A percentile compares a stretch with the other conserved stretches of the same genome.
phyloP scores from a whole-genome alignment of 192 early-diverging fungal genomes.

The Powellomyces hirtus region DNA sequence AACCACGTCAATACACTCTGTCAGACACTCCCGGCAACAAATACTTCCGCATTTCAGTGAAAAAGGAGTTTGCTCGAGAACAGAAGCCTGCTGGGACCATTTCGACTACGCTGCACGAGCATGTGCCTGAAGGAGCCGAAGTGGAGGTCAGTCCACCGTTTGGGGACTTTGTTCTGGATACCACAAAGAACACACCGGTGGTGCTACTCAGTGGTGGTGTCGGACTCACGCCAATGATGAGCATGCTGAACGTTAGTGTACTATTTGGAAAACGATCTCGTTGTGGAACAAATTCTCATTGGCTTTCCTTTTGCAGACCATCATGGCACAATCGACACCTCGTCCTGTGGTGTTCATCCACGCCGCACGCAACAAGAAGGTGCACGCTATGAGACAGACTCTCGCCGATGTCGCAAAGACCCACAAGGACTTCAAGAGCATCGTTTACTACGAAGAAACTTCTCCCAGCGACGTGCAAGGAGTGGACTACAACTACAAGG shows the following conservation, averaged over 20 bases:
- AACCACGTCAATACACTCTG: slow-evolving; percentile 3
- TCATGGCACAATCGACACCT: neutral
- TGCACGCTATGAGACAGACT: neutral
- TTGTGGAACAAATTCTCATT: neutral
- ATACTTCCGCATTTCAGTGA: slow-evolving; percentile 4
- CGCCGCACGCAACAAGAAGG: neutral
- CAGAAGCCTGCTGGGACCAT: neutral
- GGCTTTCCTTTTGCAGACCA: neutral
- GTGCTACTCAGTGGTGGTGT: slow-evolving; percentile 8
- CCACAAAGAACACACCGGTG: neutral
- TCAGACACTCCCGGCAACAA: neutral
- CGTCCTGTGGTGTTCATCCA: slow-evolving; percentile 7
- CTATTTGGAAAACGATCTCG: neutral
- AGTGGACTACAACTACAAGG: neutral
- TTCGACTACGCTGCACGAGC: neutral
- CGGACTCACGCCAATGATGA: slow-evolving; percentile 9
- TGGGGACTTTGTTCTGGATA: neutral
- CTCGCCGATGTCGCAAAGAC: neutral
- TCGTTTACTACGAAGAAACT: neutral
- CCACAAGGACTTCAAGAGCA: neutral
- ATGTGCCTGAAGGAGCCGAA: neutral
- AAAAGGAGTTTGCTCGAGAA: neutral
- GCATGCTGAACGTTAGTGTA: neutral
- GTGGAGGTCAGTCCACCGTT: neutral
- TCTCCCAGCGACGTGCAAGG: neutral